phyloP scores from a whole-genome alignment of 805 yeast genomes.

The Scheffersomyces ergatensis region DNA sequence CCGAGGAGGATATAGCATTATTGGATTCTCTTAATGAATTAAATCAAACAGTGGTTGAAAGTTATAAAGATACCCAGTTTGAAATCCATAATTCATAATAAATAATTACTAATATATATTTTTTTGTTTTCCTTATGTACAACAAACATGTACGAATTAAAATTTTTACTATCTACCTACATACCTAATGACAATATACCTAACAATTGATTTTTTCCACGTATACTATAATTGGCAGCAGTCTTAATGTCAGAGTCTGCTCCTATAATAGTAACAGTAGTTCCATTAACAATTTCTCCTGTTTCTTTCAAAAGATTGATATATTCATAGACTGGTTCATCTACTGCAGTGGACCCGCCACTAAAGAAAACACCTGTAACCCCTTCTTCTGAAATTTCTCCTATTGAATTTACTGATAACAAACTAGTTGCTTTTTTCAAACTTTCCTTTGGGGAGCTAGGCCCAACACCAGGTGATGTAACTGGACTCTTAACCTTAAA shows the following conservation, averaged over 20 bases:
- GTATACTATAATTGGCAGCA: constrained; percentile 60
- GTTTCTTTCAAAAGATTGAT: constrained; percentile 42
- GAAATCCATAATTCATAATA: no score
- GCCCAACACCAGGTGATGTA: neutral
- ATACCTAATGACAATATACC: constrained; percentile 37
- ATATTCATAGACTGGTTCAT: constrained; percentile 63
- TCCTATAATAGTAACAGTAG: constrained; percentile 46
- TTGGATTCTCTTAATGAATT: constrained; percentile 52
- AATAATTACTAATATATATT: no score
- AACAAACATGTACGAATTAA: no score
- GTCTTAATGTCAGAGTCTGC: constrained; percentile 48
- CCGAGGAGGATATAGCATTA: constrained; percentile 42
- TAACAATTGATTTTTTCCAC: constrained; percentile 70
- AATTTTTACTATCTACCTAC: no score
- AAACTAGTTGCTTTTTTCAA: neutral
- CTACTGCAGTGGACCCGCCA: constrained; percentile 67
- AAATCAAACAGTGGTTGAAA: constrained; percentile 50
- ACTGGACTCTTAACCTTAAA: constrained; percentile 19
- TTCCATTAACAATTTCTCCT: constrained; percentile 41
- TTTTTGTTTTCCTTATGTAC: no score
- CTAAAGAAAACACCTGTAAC: constrained; percentile 37
- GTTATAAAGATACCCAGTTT: constrained; percentile 47
- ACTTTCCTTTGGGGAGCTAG: neutral
- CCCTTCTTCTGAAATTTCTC: neutral
- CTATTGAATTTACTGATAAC: constrained; percentile 2